Base-by-base conservation (phyloP, 148 eudicot genomes). In the Heliosperma pusillum region DNA sequence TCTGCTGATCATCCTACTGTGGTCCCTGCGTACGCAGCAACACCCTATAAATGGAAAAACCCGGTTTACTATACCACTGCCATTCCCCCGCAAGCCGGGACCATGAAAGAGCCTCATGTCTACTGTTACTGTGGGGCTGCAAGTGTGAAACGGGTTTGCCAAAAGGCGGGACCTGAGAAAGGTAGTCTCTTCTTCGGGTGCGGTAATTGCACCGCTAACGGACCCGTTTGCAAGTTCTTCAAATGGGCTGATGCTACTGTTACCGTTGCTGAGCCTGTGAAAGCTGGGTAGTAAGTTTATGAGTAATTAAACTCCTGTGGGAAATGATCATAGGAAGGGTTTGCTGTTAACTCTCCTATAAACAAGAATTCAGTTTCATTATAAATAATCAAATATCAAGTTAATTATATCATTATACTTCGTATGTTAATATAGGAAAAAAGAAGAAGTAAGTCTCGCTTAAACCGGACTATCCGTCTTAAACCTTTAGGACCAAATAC, bases 171-270 rank as follows among this genome's bases (percentile, higher is more conserved):
- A 61, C 86, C 90, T 3, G 89, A 87, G 74, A 88, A 84, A 55
- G 91, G 94, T 20, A 87, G 84, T 74, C 63, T 79, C 56, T 94
- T 94, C 86, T 91, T 89, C 22, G 90, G 93, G 50, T 94, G 98
- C 63, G 98, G 98, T 74, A 86, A 90, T 66, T 93, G 93, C 90
- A 88, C 95, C 73, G 85, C 88, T 63, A 83, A 88, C 82, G 98
- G 98, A 56, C 87, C 97, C 20, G 85, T 66, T 52, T 94, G 98
- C 86, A 80, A 73, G 5, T 94, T 79, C 75, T 90, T 42, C 2
- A 21, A 67, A 67, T 21, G 98, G 97, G 90, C 55, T 17, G 17
- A 4, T 50, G 55, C 17, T 36, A 36, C 42, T 12, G 55, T 87
- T 58, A 56, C 76, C 30, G 85, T 81, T 30, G 30, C 82, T 72